Evolutionary conservation across 2,329 filamentous ascomycete species (phyloP).

Genomic region (Diaporthe sp.): DNA sequence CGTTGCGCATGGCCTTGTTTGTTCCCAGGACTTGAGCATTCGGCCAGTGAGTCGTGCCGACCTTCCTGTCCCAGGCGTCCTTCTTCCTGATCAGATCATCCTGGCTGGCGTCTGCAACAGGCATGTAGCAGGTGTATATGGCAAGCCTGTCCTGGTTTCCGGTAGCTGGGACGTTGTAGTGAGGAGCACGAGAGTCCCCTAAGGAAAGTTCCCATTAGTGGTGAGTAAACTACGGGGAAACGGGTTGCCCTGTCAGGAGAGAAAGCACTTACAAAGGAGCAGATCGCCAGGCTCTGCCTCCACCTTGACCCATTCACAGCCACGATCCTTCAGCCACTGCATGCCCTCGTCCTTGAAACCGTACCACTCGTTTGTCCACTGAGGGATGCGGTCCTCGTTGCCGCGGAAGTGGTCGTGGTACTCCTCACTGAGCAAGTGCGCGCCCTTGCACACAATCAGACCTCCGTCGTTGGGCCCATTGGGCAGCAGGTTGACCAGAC

Average conservation of each 20-base stretch:
- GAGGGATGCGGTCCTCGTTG: conserved; percentile 49
- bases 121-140: conserved; percentile 59
- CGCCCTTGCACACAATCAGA: conserved; percentile 54
- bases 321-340: conserved; percentile 53
- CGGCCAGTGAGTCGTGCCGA: conserved; percentile 60
- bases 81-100: conserved; percentile 59
- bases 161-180: conserved; percentile 56
- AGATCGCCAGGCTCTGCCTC: conserved; percentile 59
- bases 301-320: conserved; percentile 53
- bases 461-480: conserved; percentile 62
- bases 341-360: conserved; percentile 54
- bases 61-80: conserved; percentile 54
- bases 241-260: not conserved
- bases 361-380: conserved; percentile 53
- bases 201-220: not conserved
- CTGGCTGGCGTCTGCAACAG: conserved; percentile 54
- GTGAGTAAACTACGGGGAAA: conserved; percentile 44
- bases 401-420: conserved; percentile 53
- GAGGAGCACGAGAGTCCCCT: conserved; percentile 46
- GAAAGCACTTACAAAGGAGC: conserved; percentile 52
- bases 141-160: conserved; percentile 50
- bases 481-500: conserved; percentile 59
- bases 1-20: conserved; percentile 44
- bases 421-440: conserved; percentile 46
- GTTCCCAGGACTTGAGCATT: conserved; percentile 50